Base-by-base conservation (phyloP, 2,329 filamentous ascomycete species). In the Claviceps humidiphila region DNA sequence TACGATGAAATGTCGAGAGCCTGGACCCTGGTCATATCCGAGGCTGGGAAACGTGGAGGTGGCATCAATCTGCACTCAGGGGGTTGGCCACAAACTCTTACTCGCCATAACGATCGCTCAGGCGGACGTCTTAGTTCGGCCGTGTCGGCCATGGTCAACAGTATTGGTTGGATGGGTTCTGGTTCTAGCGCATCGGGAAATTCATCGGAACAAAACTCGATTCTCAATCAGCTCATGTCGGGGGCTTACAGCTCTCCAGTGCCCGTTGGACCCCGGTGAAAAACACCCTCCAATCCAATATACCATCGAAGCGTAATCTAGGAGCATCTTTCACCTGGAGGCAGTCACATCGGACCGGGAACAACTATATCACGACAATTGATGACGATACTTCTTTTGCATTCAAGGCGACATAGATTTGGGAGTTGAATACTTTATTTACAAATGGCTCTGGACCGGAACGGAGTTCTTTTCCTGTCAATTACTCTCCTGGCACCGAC, bases 1-100 rank as follows among this genome's bases (percentile, higher is more conserved):
- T 98, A 98, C 64, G 91, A 98, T 62, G 93, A 97, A 64, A 90
- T 98, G 57, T 85, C 88, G 26, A 89, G 85, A 62, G 93, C 93
- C 1, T 98, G 93, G 93, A 84, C 88, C 16, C 68, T 94, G 58
- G 91, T 95, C 49, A 86, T 98, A 59, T 84, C 84, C 55, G 93
- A 98, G 68, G 89, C 89, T 2, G 84, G 86, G 22, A 97, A 97
- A 73, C 80, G 87, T 59, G 91, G 89, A 11, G 90, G 89, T 30
- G 93, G 93, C 38, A 93, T 97, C 61, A 82, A 88, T 58, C 65
- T 98, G 58, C 87, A 95, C 62, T 87, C 89, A 47, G 89, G 87
- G 51, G 87, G 87, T 54, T 98, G 93, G 93, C 91, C 97, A 61
- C 84, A 93, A 66, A 87, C 82, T 60, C 72, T 98, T 45, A 74